Conservation (phyloP, 1,284 basidiomycete genomes). For the Pseudozyma flocculosa region DNA sequence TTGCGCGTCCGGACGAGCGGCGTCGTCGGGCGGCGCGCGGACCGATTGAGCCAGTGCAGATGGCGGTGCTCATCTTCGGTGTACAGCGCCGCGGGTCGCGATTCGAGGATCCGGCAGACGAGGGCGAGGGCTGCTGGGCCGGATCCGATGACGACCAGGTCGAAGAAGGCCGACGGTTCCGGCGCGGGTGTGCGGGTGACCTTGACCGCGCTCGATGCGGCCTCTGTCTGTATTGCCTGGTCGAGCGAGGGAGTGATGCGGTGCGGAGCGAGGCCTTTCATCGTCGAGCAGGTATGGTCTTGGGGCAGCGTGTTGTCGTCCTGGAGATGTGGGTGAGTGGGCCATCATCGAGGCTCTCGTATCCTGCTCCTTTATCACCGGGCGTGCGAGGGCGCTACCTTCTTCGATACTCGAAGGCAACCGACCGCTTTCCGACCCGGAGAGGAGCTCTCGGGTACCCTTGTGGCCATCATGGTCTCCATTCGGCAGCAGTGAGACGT, state of each 20-base stretch:
- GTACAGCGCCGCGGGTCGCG: slow-evolving; percentile 50
- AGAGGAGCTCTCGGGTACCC: too few relatives aligned
- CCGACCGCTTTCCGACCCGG: too few relatives aligned
- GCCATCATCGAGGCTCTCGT: too few relatives aligned
- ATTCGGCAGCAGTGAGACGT: too few relatives aligned
- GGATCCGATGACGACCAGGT: slow-evolving; percentile 50
- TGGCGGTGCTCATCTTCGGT: slow-evolving; percentile 53
- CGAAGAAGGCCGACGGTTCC: slow-evolving; percentile 23
- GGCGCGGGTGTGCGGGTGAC: slow-evolving; percentile 5
- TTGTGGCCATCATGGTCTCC: too few relatives aligned
- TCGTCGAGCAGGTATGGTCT: neutral
- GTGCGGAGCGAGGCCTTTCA: neutral
- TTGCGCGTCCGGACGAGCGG: neutral
- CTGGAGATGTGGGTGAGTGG: too few relatives aligned
- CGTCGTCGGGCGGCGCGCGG: slow-evolving; percentile 8
- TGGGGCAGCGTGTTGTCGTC: too few relatives aligned
- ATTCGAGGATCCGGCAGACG: slow-evolving; percentile 43
- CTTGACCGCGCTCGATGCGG: too few relatives aligned
- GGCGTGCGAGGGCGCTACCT: too few relatives aligned
- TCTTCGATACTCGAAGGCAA: too few relatives aligned
- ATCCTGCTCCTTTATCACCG: too few relatives aligned
- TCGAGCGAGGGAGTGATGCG: neutral
- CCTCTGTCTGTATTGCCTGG: too few relatives aligned
- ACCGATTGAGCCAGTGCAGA: slow-evolving; percentile 44
- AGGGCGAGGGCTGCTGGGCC: slow-evolving; percentile 46